Percentiles rank a stretch among this genome's conserved stretches.
Conservation (phyloP, 2,329 filamentous ascomycete genomes). For the Dothidotthia symphoricarpi region DNA sequence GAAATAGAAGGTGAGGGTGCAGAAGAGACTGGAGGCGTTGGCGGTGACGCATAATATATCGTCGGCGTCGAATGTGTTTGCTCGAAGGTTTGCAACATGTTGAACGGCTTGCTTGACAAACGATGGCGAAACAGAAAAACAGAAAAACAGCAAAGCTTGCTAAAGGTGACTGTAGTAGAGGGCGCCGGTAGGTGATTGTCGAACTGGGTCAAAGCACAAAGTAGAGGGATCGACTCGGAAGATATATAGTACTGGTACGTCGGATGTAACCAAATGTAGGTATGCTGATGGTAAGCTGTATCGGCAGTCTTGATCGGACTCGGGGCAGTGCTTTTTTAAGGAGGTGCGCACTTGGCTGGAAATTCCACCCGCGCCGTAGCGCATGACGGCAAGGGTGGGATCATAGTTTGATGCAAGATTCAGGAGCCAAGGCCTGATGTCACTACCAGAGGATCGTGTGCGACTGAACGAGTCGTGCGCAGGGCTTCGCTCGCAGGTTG, state of each 20-base stretch:
- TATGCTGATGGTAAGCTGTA: slow-evolving; percentile 25
- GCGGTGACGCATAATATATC: slow-evolving; percentile 31
- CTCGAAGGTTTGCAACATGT: slow-evolving; percentile 40
- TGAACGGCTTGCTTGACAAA: slow-evolving; percentile 9
- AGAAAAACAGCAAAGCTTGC: too few relatives aligned
- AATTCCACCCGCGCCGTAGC: slow-evolving; percentile 27
- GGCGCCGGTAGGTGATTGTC: slow-evolving; percentile 5
- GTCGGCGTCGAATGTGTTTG: slow-evolving; percentile 22
- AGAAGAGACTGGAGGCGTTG: slow-evolving; percentile 32
- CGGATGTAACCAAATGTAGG: slow-evolving; percentile 20
- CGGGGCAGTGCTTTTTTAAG: slow-evolving; percentile 30
- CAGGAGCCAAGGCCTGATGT: slow-evolving; percentile 34
- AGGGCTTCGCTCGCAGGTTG: slow-evolving; percentile 14
- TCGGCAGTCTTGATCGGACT: slow-evolving; percentile 9
- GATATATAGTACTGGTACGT: slow-evolving; percentile 29
- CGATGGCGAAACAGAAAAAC: slow-evolving; percentile 1
- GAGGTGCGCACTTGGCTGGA: slow-evolving; percentile 17
- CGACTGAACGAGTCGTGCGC: slow-evolving; percentile 24
- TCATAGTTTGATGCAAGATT: slow-evolving; percentile 23
- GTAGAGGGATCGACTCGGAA: slow-evolving; percentile 9
- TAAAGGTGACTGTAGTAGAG: not conserved
- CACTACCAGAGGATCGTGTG: slow-evolving; percentile 20
- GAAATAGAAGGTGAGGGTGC: slow-evolving; percentile 26
- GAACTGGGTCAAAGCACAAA: slow-evolving; percentile 14
- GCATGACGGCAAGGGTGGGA: slow-evolving; percentile 41